Conservation (phyloP, 768 basidiomycete genomes). For the Albatrellus ellisii region DNA sequence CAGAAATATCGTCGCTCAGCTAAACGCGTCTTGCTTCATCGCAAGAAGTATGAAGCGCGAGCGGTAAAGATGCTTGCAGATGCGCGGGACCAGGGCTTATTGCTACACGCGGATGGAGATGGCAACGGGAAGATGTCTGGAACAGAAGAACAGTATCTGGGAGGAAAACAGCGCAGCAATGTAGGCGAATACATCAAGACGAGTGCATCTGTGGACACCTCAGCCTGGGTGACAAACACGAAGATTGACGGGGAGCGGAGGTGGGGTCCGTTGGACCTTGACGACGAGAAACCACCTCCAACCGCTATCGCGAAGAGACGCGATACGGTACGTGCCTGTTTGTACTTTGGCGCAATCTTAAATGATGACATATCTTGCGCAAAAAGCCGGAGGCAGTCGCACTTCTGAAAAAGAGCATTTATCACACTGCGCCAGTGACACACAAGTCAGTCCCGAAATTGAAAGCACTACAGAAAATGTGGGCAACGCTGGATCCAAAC, state of each 20-base stretch:
- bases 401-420: slow-evolving; percentile 41
- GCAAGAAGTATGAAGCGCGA: slow-evolving; percentile 31
- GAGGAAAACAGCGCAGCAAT: background rate
- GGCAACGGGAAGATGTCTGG: background rate
- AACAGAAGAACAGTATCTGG: background rate
- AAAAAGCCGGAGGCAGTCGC: slow-evolving; percentile 39
- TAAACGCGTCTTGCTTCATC: slow-evolving; percentile 28
- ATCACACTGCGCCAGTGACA: slow-evolving; percentile 40
- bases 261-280: slow-evolving; percentile 46
- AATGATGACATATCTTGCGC: background rate
- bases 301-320: slow-evolving; percentile 56
- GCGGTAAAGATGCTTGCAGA: slow-evolving; percentile 30
- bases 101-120: slow-evolving; percentile 11
- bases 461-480: slow-evolving; percentile 29
- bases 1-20: slow-evolving; percentile 30
- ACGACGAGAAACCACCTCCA: slow-evolving; percentile 56
- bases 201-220: background rate
- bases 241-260: slow-evolving; percentile 28
- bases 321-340: slow-evolving; percentile 39
- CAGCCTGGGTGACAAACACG: background rate
- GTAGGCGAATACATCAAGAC: too few relatives aligned
- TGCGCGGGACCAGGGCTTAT: slow-evolving; percentile 34
- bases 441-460: slow-evolving; percentile 38
- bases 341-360: background rate
- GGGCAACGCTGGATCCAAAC: slow-evolving; percentile 35